Evolutionary conservation across 352 stramenopile genomes (phyloP), one percentile per base, ranked within the genome.

Genomic region (Globisporangium viniferum): DNA sequence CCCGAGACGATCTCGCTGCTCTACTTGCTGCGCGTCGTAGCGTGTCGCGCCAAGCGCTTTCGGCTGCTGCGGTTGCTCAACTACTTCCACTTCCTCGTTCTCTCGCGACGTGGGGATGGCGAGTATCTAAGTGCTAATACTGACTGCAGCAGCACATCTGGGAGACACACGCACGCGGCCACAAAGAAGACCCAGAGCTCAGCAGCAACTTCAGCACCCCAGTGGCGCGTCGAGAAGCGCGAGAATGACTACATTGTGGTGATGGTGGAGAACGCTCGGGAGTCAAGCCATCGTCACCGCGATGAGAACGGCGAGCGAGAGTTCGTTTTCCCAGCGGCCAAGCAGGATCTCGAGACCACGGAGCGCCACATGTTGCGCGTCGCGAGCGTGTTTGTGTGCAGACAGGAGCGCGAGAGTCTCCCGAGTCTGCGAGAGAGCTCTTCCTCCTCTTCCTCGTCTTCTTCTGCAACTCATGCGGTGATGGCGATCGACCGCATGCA

Each of bases 401-500:
- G 79, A n/a, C 81, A 91, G 31, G 73, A 86, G 46, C 66, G 78
- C 15, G 67, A 72, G 2, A 78, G 68, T 59, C 60, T 83, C 27
- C 68, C 62, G 1, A 72, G 64, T 41, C 31, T 64, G 36, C 36
- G 59, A 2, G 69, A 9, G 3, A 35, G 18, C 0, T 14, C 53
- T 2, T 39, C 55, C 18, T n/a, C 14, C 7, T 1, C 55, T 8
- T n/a, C 14, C 3, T 0, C 55, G 14, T 10, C 31, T 3, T 29
- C 55, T 27, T n/a, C 29, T 41, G 54, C 27, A 39, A 7, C 20
- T n/a, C 44, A 59, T 9, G 20, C 5, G 0, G 66, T 75, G 15
- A 61, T 70, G 18, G 71, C 74, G 1, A 79, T 91, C 53, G 83
- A 91, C 59, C 76, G 81, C 18, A 62, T 86, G 49, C 76, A 86